Conservation (phyloP, 345 rosid genomes). For the Heritiera fomes region DNA sequence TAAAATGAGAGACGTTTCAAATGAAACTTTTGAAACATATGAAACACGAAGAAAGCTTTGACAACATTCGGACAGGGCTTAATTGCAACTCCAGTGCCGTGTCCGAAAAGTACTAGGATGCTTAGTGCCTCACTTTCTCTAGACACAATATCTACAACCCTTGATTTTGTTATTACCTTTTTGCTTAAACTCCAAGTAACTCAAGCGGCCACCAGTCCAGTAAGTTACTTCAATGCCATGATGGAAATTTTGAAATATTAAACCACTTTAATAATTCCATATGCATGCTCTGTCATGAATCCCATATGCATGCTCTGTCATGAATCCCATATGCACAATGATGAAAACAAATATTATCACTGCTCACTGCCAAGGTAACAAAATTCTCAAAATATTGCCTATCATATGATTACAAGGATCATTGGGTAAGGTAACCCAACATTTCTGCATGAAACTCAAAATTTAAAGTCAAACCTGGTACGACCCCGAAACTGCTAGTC, state of each 20-base stretch:
- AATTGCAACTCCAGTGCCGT: neutral
- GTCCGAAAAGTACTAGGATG: neutral
- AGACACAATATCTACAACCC: neutral
- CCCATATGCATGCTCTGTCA: constrained; percentile 9
- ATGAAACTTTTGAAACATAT: neutral
- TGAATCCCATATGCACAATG: neutral
- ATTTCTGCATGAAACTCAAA: neutral
- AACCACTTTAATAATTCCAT: neutral
- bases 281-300: constrained; percentile 6
- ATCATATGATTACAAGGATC: neutral
- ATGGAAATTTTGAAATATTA: neutral
- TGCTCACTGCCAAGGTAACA: neutral
- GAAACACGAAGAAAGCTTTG: neutral
- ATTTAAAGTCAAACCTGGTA: neutral
- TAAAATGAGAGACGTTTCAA: neutral
- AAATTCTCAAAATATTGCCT: neutral
- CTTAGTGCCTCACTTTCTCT: neutral
- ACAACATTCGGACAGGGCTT: neutral
- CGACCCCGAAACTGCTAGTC: neutral
- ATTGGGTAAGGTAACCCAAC: constrained; percentile 7
- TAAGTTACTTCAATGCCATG: neutral
- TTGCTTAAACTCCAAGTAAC: neutral
- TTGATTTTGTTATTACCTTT: neutral
- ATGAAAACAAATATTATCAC: neutral
- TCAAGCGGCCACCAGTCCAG: neutral